Evolutionary conservation across 441 rosid species (phyloP), one percentile per base, ranked within the genome.

Genomic region (Adansonia gregorii): DNA sequence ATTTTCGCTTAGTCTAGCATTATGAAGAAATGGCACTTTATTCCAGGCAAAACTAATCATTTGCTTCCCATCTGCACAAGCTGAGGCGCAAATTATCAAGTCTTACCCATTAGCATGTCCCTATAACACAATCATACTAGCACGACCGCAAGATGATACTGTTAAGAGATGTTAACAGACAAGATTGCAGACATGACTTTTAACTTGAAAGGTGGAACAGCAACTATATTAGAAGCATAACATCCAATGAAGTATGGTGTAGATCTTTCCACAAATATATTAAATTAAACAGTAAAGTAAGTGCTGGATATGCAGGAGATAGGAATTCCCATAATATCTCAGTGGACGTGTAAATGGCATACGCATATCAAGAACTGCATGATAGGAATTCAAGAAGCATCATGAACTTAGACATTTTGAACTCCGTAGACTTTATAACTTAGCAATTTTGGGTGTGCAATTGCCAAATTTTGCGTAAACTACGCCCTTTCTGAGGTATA

Each of bases 51-150:
- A 81, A 78, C 79, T 81, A 86, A 88, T 83, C 69, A 85, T 90
- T 55, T 82, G 92, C 86, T 88, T 86, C 79, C 87, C 92, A 87
- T 88, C 97, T 91, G 87, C 78, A 85, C 60, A 81, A 51, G 27
- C 19, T 75, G 67, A 69, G 35, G 63, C 72, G 64, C 75, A 55
- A 64, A 41, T 73, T 54, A 72, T 80, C 71, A 76, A 49, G 17
- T 31, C 58, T 65, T 78, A 76, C 31, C 65, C 51, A 41, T 41
- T 41, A 41, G 45, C 45, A 41, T 41, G 45, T 41, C 45, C 45
- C 8, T 5, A 41, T 6, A 41, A 4, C 45, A 4, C 39, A 35
- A 74, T 39, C 45, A 59, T 43, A 60, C 74, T 71, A 43, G 61
- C 39, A 24, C 15, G 68, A 64, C 10, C 20, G 39, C 49, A 54